phyloP scores from a whole-genome alignment of 176 grass and related monocot genomes.

The Thinopyrum elongatum region DNA sequence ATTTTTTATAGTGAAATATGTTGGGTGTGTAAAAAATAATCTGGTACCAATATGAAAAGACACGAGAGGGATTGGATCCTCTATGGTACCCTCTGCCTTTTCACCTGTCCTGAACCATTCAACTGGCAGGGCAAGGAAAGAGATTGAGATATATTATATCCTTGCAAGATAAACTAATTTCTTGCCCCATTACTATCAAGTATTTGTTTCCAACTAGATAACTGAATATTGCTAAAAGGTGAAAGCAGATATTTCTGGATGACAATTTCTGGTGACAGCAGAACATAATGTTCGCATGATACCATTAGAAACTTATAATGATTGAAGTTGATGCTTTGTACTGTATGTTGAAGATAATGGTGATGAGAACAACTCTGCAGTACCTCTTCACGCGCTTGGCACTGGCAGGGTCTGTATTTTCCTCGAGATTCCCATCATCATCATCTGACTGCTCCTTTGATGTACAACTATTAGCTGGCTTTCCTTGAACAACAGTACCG shows the following conservation, averaged over 20 bases:
- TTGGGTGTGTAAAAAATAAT: neutral
- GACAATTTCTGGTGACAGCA: neutral
- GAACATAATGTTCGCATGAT: neutral
- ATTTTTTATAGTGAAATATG: neutral
- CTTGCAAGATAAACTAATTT: constrained; percentile 1
- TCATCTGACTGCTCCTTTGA: constrained; percentile 66
- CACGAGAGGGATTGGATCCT: neutral
- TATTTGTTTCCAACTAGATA: neutral
- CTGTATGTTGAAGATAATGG: neutral
- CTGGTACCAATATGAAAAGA: neutral
- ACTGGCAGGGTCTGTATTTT: constrained; percentile 47
- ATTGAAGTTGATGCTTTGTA: neutral
- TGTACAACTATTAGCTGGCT: constrained; percentile 51
- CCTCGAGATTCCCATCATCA: constrained; percentile 65
- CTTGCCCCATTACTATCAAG: neutral
- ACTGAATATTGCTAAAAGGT: neutral
- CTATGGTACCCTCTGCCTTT: neutral
- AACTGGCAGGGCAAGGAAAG: neutral
- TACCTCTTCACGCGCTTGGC: constrained; percentile 74
- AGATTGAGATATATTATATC: neutral
- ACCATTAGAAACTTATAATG: neutral
- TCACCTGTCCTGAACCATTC: neutral
- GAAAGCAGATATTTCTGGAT: neutral
- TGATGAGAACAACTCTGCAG: neutral
- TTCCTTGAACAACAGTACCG: constrained; percentile 33